phyloP scores from a whole-genome alignment of 768 basidiomycete species.

The Serendipita sp. region DNA sequence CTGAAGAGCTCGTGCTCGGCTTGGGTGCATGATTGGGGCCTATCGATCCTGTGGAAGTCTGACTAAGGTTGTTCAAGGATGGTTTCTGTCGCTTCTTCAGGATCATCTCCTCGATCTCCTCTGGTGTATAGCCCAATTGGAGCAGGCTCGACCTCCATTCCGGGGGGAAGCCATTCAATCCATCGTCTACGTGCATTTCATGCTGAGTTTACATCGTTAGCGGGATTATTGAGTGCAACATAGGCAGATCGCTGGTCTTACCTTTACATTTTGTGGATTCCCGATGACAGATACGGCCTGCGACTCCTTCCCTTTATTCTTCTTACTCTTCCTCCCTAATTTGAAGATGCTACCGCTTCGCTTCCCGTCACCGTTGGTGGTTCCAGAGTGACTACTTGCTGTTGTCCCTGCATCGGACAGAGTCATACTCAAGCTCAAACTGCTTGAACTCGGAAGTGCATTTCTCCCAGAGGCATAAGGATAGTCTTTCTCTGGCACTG shows the following conservation, averaged over 20 bases:
- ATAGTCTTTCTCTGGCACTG: slow-evolving; percentile 3
- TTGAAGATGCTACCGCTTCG: not conserved
- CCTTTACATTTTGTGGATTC: not conserved
- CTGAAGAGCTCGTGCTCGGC: not conserved
- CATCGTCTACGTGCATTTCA: not conserved
- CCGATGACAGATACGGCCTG: not conserved
- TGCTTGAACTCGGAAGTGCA: not conserved
- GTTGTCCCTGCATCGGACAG: slow-evolving; percentile 2
- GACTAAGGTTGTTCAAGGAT: not conserved
- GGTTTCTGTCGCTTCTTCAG: not conserved
- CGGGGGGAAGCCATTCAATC: not conserved
- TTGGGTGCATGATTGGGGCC: not conserved
- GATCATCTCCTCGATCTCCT: not conserved
- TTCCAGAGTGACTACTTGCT: not conserved
- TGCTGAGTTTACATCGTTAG: not conserved
- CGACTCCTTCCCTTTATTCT: not conserved
- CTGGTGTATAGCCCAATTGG: not conserved
- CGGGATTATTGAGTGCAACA: not conserved
- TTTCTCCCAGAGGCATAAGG: not conserved
- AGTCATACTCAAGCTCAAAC: slow-evolving; percentile 1
- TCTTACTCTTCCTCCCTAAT: not conserved
- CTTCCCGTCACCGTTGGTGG: not conserved
- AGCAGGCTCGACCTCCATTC: not conserved
- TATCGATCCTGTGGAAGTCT: not conserved
- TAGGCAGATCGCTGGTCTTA: not conserved